Evolutionary conservation across 2,329 filamentous ascomycete species (phyloP).

Genomic region (Teratosphaeria pseudoeucalypti): DNA sequence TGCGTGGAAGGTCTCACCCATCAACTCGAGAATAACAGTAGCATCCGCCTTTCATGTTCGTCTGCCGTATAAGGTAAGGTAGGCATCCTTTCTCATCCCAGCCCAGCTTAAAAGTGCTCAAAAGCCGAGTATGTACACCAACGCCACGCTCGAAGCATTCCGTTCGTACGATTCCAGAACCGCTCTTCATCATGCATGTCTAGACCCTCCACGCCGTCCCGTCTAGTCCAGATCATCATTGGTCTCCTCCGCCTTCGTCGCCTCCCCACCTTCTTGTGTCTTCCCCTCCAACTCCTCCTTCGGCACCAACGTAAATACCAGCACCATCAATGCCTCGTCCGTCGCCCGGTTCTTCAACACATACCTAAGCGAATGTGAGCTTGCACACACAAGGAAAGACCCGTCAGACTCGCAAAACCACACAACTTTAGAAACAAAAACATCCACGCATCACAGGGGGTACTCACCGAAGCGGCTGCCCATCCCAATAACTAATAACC

Average conservation of each 20-base stretch:
- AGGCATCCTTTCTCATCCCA: too few relatives aligned
- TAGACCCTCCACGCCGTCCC: neutral
- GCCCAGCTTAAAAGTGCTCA: neutral
- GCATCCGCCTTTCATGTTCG: neutral
- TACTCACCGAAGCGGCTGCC: slow-evolving; percentile 61
- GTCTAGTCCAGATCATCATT: slow-evolving; percentile 15
- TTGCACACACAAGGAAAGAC: slow-evolving; percentile 28
- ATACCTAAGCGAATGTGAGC: slow-evolving; percentile 81
- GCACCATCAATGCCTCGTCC: slow-evolving; percentile 64
- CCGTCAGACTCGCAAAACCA: neutral
- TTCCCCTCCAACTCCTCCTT: slow-evolving; percentile 47
- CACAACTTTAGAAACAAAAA: slow-evolving; percentile 2
- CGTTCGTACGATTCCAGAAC: neutral
- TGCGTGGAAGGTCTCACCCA: too few relatives aligned
- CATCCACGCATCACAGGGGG: slow-evolving; percentile 16
- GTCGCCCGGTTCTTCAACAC: slow-evolving; percentile 74
- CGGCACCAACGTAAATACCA: slow-evolving; percentile 68
- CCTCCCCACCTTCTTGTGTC: neutral
- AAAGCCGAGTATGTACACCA: neutral
- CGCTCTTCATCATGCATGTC: neutral
- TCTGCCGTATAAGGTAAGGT: neutral
- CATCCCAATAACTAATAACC: slow-evolving; percentile 71
- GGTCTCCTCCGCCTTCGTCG: neutral
- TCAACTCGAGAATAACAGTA: neutral
- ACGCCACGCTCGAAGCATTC: neutral